Evolutionary conservation across 441 rosid genomes (phyloP), one percentile per base, ranked within the genome.

Genomic region (Corymbia calophylla): DNA sequence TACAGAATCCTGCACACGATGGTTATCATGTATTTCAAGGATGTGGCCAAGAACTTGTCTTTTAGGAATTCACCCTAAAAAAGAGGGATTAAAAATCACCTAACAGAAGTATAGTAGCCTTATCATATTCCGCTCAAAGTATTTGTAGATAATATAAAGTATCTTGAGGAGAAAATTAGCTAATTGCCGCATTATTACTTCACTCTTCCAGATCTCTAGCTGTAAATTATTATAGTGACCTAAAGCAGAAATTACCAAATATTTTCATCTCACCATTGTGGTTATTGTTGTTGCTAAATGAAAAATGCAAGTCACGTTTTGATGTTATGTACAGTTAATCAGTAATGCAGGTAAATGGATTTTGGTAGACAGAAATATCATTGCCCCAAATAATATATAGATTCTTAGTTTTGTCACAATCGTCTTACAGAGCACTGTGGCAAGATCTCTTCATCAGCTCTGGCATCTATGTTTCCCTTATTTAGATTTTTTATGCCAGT

Each of bases 1-100:
- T 64, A 27, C 90, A 66, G 88, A 90, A 88, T 80, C 91, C 93
- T 90, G 92, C 89, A 89, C 55, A 21, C 5, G 55, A 82, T 48
- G 19, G 55, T 47, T 47, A 82, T 25, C 31, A 82, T 14, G 25
- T 23, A 44, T 82, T 82, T 51, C 54, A 82, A 82, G 86, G 58
- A 88, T 32, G 66, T 51, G 44, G 66, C 58, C 62, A 87, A 44
- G 21, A 88, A 31, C 73, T 66, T 64, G 35, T 64, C n/a, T 18
- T 64, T 29, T 14, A 13, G 18, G 35, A 64, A n/a, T 29, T 64
- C 18, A 29, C 70, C 70, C 35, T n/a, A 64, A n/a, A 29, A 64
- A 64, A 64, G 70, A 64, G 35, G 70, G n/a, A 64, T 16, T 64
- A 64, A 19, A 64, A 64, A 64, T 29, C n/a, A 64, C 19, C 70